These are phyloP conservation scores for Lepidium campestre DNA, from an alignment of 441 rosid species.

Conservation along the genomic window DNA sequence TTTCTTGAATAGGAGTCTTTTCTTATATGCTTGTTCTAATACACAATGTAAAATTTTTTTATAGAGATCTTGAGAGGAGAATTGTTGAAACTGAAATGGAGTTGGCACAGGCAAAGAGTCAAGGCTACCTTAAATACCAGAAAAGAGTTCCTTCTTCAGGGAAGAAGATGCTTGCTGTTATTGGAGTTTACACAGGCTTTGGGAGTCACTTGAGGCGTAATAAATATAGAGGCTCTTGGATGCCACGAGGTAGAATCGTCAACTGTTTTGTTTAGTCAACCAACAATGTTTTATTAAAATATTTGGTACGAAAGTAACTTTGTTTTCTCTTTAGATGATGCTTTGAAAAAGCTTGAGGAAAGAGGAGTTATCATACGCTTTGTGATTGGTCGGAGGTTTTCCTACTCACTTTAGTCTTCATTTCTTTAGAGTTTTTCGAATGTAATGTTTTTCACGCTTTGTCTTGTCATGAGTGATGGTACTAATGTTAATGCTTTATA, in stretches of 20 bases:
- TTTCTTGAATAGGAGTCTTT: background rate
- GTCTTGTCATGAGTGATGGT: background rate
- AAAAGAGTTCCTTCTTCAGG: slow-evolving; percentile 44
- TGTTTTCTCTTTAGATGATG: slow-evolving; percentile 50
- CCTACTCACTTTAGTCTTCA: slow-evolving; percentile 26
- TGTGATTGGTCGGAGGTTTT: slow-evolving; percentile 91
- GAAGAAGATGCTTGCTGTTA: slow-evolving; percentile 70
- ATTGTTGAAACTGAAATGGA: slow-evolving; percentile 93
- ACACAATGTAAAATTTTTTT: background rate
- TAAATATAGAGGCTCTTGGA: slow-evolving; percentile 83
- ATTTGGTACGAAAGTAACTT: background rate
- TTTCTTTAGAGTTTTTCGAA: background rate
- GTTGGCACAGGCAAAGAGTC: slow-evolving; percentile 85
- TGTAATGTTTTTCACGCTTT: background rate
- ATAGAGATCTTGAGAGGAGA: slow-evolving; percentile 84
- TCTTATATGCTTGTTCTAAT: slow-evolving; percentile 1
- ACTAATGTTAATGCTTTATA: slow-evolving; percentile 23
- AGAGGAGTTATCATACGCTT: slow-evolving; percentile 87
- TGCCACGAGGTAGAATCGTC: slow-evolving; percentile 63
- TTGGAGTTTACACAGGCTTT: slow-evolving; percentile 90
- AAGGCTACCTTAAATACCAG: slow-evolving; percentile 67
- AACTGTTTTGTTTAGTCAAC: background rate
- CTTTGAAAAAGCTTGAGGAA: slow-evolving; percentile 78
- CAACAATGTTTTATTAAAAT: background rate
- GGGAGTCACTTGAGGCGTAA: slow-evolving; percentile 82